Percentiles rank a stretch among this genome's conserved stretches.
Evolutionary conservation across 2,329 filamentous ascomycete species (phyloP).

Genomic region (Lachnellula suecica): DNA sequence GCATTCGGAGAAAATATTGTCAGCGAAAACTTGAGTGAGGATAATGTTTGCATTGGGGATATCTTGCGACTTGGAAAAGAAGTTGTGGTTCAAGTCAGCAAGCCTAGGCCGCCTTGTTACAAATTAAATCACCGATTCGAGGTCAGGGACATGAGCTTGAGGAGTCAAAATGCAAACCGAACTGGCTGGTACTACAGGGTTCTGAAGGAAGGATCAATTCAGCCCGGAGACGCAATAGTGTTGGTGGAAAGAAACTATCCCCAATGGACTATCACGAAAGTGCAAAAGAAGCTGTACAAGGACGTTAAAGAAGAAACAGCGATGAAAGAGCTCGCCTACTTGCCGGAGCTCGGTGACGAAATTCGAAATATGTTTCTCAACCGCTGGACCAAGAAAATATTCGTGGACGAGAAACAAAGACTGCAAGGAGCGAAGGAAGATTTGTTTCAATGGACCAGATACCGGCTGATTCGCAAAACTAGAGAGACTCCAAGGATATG

Average conservation of each 20-base stretch:
- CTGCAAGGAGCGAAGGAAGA: slow-evolving; percentile 4
- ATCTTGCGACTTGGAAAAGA: slow-evolving; percentile 44
- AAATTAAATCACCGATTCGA: slow-evolving; percentile 67
- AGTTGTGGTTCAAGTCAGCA: slow-evolving; percentile 52
- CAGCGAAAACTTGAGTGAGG: slow-evolving; percentile 54
- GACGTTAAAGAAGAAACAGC: slow-evolving; percentile 36
- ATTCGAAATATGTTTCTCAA: slow-evolving; percentile 5
- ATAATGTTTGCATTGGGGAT: slow-evolving; percentile 64
- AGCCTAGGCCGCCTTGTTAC: slow-evolving; percentile 63
- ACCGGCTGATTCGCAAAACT: slow-evolving; percentile 44
- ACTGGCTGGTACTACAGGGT: slow-evolving; percentile 67
- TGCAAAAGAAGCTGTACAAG: slow-evolving; percentile 61
- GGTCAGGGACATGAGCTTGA: slow-evolving; percentile 58
- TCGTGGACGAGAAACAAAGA: slow-evolving; percentile 17
- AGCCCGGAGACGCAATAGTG: slow-evolving; percentile 53
- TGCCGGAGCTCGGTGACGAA: slow-evolving; percentile 14
- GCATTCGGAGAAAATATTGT: slow-evolving; percentile 66
- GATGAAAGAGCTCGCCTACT: slow-evolving; percentile 11
- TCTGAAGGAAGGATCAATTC: slow-evolving; percentile 50
- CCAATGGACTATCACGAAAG: slow-evolving; percentile 58
- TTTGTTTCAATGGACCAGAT: slow-evolving; percentile 31
- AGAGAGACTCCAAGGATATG: slow-evolving; percentile 49
- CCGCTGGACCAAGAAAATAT: slow-evolving; percentile 22
- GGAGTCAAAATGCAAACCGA: slow-evolving; percentile 52
- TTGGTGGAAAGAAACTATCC: slow-evolving; percentile 55